Evolutionary conservation across 1,284 basidiomycete genomes (phyloP), one percentile per base, ranked within the genome.

Genomic region (Sanghuangporus sanghuang): DNA sequence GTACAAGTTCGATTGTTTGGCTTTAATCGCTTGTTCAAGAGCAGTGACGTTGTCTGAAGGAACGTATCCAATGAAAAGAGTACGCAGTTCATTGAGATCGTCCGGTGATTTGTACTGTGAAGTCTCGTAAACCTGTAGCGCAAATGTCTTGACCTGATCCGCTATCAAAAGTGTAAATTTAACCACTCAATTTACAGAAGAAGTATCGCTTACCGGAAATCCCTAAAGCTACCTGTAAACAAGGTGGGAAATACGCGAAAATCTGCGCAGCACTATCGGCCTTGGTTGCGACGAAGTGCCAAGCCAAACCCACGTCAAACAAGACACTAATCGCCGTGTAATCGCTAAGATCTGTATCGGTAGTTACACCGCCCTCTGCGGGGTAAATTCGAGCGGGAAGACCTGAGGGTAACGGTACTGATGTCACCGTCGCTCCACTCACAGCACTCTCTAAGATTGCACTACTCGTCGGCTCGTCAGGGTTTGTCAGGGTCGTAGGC

Each of bases 351-450:
- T 78, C 70, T 14, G 64, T 66, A 21, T 59, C 61, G 1, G 71
- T 67, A 32, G 69, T 57, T n/a, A 70, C 62, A n/a, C 70, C 69
- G 14, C 70, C 69, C 7, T 54, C 58, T 0, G 72, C 64, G n/a
- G 89, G 85, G 58, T 83, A 79, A 64, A 92, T 90, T 64, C 79
- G 75, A 12, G 69, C 74, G 16, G 90, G 87, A 3, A 91, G 74
- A 62, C 78, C 79, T 0, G 78, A 74, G 0, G 90, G 90, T 21
- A 92, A 76, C 0, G 81, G 69, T 2, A 76, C 72, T 4, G 62
- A 64, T 52, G 64, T 64, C 16, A 73, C 67, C 0, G 76, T 55
- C n/a, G 74, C 69, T 4, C 74, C 65, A 1, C 72, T 69, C 5
- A 72, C 59, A 0, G 67, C 62, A 6, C 70, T 66, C n/a, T 46